Evolutionary conservation across 176 grass and related monocot genomes (phyloP).

Genomic region (Juncus inflexus): DNA sequence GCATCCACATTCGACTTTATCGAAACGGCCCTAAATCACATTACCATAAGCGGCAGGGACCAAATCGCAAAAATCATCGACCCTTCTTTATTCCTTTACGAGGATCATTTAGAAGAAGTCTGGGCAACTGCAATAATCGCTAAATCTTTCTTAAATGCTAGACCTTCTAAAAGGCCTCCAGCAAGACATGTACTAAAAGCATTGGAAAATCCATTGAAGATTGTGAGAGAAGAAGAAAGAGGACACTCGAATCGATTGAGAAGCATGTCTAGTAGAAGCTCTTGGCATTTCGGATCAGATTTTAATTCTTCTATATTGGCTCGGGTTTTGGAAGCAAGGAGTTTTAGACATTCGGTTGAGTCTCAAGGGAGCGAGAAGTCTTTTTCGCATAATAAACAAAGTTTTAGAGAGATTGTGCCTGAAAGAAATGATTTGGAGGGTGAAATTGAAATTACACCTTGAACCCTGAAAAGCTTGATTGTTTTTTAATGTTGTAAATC

Average conservation of each 20-base stretch:
- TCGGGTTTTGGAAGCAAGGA: slow-evolving; percentile 16
- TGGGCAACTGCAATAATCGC: slow-evolving; percentile 80
- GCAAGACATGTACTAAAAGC: slow-evolving; percentile 73
- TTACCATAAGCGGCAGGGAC: slow-evolving; percentile 58
- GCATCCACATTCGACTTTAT: slow-evolving; percentile 47
- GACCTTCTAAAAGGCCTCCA: slow-evolving; percentile 53
- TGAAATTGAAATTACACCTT: slow-evolving; percentile 26
- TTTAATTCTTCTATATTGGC: slow-evolving; percentile 18
- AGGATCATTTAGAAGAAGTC: slow-evolving; percentile 87
- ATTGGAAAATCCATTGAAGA: slow-evolving; percentile 63
- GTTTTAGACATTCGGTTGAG: slow-evolving; percentile 30
- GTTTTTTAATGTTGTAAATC: slow-evolving; percentile 26
- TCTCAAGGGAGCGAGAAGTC: slow-evolving; percentile 36
- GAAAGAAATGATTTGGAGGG: slow-evolving; percentile 41
- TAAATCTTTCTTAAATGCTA: slow-evolving; percentile 73
- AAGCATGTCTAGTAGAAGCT: slow-evolving; percentile 50
- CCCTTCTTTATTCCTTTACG: slow-evolving; percentile 60
- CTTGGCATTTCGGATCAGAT: slow-evolving; percentile 37
- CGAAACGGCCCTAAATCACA: slow-evolving; percentile 43
- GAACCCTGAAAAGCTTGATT: background rate
- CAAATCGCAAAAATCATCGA: slow-evolving; percentile 51
- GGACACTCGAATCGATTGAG: slow-evolving; percentile 39
- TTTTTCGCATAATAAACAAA: slow-evolving; percentile 45
- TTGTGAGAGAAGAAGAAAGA: slow-evolving; percentile 56
- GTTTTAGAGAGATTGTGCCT: slow-evolving; percentile 42